A percentile compares a stretch with the other conserved stretches of the same genome.
Conservation (phyloP, 495 filamentous ascomycete species). For the Tuber calosporum region DNA sequence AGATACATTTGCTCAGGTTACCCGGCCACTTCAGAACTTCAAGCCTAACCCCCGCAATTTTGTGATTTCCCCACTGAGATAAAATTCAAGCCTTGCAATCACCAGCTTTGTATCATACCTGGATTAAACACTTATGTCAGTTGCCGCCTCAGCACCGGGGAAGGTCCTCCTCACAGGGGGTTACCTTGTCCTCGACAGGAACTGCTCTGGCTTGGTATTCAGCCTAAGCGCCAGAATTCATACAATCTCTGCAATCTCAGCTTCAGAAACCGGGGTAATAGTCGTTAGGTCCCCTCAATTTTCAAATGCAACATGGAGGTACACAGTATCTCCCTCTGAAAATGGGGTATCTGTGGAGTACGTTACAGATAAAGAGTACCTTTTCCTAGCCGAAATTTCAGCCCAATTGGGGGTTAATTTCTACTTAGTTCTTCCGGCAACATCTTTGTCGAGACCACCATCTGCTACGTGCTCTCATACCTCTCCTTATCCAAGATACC, state of each 20-base stretch:
- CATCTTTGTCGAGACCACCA: constrained; percentile 81
- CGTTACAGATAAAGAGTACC: constrained; percentile 58
- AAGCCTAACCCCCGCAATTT: neutral
- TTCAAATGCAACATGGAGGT: constrained; percentile 73
- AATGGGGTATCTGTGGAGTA: constrained; percentile 74
- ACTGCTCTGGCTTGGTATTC: constrained; percentile 84
- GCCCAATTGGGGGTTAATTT: constrained; percentile 41
- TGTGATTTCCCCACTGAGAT: neutral
- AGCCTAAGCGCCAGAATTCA: constrained; percentile 92
- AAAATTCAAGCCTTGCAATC: neutral
- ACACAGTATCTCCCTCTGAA: constrained; percentile 59
- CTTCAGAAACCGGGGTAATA: constrained; percentile 50
- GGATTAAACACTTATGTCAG: constrained; percentile 17
- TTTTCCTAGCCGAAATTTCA: constrained; percentile 17
- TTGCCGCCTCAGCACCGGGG: constrained; percentile 81
- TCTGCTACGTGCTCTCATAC: constrained; percentile 83
- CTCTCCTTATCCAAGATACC: constrained; percentile 53
- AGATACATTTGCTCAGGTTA: neutral
- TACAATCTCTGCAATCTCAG: constrained; percentile 55
- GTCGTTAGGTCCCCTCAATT: constrained; percentile 86
- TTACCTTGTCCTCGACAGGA: constrained; percentile 85
- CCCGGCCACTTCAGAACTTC: neutral
- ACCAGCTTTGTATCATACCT: neutral
- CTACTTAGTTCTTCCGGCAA: constrained; percentile 49
- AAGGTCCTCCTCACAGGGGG: constrained; percentile 93